Evolutionary conservation across 139 green algal species (phyloP).

Genomic region (Chlorella sorokiniana): DNA sequence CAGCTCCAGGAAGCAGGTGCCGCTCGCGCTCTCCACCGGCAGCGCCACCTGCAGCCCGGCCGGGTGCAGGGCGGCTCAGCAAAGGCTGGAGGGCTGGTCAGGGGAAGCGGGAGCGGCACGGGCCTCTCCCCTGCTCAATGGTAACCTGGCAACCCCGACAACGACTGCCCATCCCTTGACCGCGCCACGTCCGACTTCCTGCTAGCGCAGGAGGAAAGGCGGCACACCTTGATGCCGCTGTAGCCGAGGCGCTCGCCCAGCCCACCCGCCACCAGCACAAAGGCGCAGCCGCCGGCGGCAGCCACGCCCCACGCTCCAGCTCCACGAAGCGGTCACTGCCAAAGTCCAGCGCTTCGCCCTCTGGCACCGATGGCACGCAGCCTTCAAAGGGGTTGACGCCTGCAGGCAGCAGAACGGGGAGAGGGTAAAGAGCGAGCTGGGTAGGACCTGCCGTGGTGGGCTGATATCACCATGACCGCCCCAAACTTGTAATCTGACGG

Average conservation of each 20-base stretch:
- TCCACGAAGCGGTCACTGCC: conserved; percentile 63
- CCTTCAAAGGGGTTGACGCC: conserved; percentile 94
- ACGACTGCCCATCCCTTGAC: too few species aligned
- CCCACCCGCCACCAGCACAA: conserved; percentile 97
- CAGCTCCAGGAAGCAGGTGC: conserved; percentile 86
- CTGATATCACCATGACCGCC: neutral
- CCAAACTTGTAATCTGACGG: neutral
- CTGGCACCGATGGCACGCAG: conserved; percentile 86
- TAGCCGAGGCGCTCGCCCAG: conserved; percentile 97
- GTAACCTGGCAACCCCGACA: too few species aligned
- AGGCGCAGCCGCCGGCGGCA: conserved; percentile 65
- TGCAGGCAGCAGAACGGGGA: conserved; percentile 17
- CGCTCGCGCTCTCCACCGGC: conserved; percentile 78
- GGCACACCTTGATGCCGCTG: conserved; percentile 80
- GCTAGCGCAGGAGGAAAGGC: neutral
- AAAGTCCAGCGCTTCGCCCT: conserved; percentile 84
- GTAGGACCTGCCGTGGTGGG: too few species aligned
- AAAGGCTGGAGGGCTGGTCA: neutral
- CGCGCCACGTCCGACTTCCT: too few species aligned
- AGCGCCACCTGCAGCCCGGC: conserved; percentile 91
- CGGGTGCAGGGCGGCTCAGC: conserved; percentile 85
- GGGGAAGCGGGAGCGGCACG: too few species aligned
- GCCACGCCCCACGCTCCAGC: conserved; percentile 59
- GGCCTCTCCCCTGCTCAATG: too few species aligned
- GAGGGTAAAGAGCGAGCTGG: neutral